Evolutionary conservation across 805 yeast species (phyloP).

Genomic region (Candida patagonica): DNA sequence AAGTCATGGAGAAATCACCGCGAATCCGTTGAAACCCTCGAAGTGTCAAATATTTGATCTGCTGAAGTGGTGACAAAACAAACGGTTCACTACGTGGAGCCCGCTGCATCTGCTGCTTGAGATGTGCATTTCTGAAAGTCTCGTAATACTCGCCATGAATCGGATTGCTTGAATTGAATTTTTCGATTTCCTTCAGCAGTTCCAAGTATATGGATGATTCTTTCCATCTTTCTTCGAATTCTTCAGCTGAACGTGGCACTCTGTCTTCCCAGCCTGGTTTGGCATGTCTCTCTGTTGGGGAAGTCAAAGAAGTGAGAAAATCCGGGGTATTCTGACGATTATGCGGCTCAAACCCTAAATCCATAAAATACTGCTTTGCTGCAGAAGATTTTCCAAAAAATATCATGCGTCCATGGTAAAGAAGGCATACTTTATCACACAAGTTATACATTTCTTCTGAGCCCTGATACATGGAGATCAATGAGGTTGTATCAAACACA

Average conservation of each 20-base stretch:
- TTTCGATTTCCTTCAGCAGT: slow-evolving; percentile 38
- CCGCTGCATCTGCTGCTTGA: slow-evolving; percentile 23
- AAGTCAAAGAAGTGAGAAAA: slow-evolving; percentile 46
- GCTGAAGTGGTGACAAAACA: slow-evolving; percentile 35
- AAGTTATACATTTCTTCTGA: slow-evolving; percentile 46
- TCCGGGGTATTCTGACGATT: slow-evolving; percentile 53
- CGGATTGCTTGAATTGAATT: slow-evolving; percentile 18
- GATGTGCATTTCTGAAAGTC: slow-evolving; percentile 24
- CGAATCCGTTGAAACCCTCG: slow-evolving; percentile 45
- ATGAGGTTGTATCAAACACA: slow-evolving; percentile 41
- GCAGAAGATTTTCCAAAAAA: slow-evolving; percentile 39
- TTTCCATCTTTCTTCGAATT: slow-evolving; percentile 44
- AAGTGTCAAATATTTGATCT: slow-evolving; percentile 37
- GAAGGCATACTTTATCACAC: slow-evolving; percentile 44
- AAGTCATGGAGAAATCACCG: slow-evolving; percentile 43
- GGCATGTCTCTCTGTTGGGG: slow-evolving; percentile 41
- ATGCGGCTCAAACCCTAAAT: slow-evolving; percentile 50
- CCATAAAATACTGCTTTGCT: slow-evolving; percentile 41
- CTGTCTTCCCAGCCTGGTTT: slow-evolving; percentile 35
- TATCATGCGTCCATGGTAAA: slow-evolving; percentile 50
- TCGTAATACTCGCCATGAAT: slow-evolving; percentile 19
- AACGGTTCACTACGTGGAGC: slow-evolving; percentile 31
- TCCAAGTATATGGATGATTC: slow-evolving; percentile 34
- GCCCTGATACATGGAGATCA: slow-evolving; percentile 54
- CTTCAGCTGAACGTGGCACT: slow-evolving; percentile 45